Conservation (phyloP, 176 grass and related monocot species). For the Carex scoparia region DNA sequence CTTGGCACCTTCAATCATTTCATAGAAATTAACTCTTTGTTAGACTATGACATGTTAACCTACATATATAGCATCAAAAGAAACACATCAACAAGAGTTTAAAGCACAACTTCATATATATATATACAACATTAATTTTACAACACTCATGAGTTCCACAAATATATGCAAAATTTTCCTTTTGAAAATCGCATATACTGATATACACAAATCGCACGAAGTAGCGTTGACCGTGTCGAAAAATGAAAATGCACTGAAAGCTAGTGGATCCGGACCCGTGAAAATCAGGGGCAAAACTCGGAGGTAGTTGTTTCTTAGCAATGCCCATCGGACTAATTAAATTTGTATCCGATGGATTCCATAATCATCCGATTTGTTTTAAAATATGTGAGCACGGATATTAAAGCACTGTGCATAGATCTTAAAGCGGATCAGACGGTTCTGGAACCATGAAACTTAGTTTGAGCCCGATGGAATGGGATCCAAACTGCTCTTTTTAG, state of each 20-base stretch:
- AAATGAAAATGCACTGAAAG: not conserved
- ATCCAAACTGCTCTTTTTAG: too few species aligned
- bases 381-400: too few species aligned
- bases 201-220: not conserved
- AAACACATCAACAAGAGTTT: not conserved
- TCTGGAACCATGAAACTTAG: too few species aligned
- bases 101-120: not conserved
- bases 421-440: too few species aligned
- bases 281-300: not conserved
- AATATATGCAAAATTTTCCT: not conserved
- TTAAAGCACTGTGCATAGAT: too few species aligned
- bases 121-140: not conserved
- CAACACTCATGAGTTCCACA: not conserved
- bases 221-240: not conserved
- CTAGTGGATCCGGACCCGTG: not conserved
- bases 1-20: conserved; percentile 42
- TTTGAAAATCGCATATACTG: too few species aligned
- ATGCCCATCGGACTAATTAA: too few species aligned
- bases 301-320: not conserved
- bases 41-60: not conserved
- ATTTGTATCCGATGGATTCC: too few species aligned
- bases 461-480: too few species aligned
- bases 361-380: too few species aligned
- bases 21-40: not conserved
- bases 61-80: not conserved